Evolutionary conservation across 768 basidiomycete genomes (phyloP).

Genomic region (Dacryopinax primogenitus): DNA sequence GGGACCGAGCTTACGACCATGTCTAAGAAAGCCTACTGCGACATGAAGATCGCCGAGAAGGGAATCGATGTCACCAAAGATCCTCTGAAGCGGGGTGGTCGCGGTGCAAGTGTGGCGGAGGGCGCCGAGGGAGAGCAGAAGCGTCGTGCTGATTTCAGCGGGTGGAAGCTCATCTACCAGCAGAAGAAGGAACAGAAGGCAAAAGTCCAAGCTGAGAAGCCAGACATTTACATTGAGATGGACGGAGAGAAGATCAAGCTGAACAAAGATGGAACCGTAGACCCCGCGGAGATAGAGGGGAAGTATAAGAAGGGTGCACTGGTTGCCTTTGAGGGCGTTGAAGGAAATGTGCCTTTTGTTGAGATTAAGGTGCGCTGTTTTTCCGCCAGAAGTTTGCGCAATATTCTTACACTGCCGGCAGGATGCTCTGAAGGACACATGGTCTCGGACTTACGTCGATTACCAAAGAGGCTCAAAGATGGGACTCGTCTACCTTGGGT

Average conservation of each 20-base stretch:
- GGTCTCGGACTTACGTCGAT: constrained; percentile 37
- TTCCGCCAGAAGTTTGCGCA: neutral
- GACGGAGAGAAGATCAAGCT: constrained; percentile 28
- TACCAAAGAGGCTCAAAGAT: constrained; percentile 35
- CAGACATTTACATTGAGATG: constrained; percentile 51
- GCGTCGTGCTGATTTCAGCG: constrained; percentile 52
- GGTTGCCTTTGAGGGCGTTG: constrained; percentile 46
- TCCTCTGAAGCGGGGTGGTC: neutral
- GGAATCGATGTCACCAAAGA: constrained; percentile 37
- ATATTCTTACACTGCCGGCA: constrained; percentile 17
- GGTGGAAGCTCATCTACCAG: constrained; percentile 50
- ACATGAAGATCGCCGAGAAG: constrained; percentile 95
- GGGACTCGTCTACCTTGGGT: constrained; percentile 42
- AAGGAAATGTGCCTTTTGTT: constrained; percentile 47
- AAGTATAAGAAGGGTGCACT: constrained; percentile 41
- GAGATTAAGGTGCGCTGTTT: constrained; percentile 38
- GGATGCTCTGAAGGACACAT: constrained; percentile 39
- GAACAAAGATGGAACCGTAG: constrained; percentile 34
- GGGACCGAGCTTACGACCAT: constrained; percentile 66
- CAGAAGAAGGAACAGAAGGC: constrained; percentile 20
- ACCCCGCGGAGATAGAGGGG: constrained; percentile 30
- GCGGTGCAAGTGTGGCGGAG: constrained; percentile 5
- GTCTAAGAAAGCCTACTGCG: constrained; percentile 85
- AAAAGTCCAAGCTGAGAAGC: constrained; percentile 26
- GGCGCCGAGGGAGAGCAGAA: constrained; percentile 43